Evolutionary conservation across 495 filamentous ascomycete species (phyloP).

Genomic region (Penicillium nucicola): DNA sequence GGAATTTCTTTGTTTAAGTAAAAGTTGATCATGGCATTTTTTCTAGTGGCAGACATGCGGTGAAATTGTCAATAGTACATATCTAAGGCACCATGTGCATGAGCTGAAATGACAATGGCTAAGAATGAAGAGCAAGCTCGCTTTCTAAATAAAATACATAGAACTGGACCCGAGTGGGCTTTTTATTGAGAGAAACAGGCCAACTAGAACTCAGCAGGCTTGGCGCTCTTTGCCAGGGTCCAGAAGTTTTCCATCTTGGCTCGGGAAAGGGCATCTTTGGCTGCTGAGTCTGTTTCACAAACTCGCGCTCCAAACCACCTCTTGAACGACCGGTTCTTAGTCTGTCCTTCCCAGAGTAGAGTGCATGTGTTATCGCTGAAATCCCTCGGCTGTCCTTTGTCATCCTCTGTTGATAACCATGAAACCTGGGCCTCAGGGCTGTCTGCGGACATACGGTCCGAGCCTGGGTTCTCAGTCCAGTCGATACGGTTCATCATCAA

Average conservation of each 20-base stretch:
- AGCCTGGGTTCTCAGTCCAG: slow-evolving; percentile 85
- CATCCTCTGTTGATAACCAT: slow-evolving; percentile 77
- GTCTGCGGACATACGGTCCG: slow-evolving; percentile 57
- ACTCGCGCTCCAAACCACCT: slow-evolving; percentile 77
- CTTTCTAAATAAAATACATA: slow-evolving; percentile 6
- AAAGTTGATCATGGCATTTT: slow-evolving; percentile 11
- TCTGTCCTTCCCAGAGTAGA: slow-evolving; percentile 84
- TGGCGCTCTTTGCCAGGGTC: slow-evolving; percentile 79
- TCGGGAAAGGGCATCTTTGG: slow-evolving; percentile 72
- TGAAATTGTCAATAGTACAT: slow-evolving; percentile 13
- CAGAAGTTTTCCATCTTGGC: slow-evolving; percentile 95
- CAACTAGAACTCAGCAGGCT: slow-evolving; percentile 33
- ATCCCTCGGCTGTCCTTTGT: slow-evolving; percentile 75
- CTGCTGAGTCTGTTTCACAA: slow-evolving; percentile 85
- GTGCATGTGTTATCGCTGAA: slow-evolving; percentile 74
- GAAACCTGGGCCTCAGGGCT: slow-evolving; percentile 59
- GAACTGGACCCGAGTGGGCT: neutral
- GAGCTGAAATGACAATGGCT: slow-evolving; percentile 6
- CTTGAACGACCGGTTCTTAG: slow-evolving; percentile 71
- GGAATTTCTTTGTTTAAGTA: slow-evolving; percentile 4
- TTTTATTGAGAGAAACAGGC: neutral
- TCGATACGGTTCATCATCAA: slow-evolving; percentile 89
- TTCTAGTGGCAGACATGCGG: neutral
- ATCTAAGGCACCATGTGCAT: slow-evolving; percentile 8
- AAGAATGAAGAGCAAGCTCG: slow-evolving; percentile 1